Evolutionary conservation across 768 basidiomycete genomes (phyloP), one percentile per base, ranked within the genome.

Genomic region (Neoboletus brunneissimus): DNA sequence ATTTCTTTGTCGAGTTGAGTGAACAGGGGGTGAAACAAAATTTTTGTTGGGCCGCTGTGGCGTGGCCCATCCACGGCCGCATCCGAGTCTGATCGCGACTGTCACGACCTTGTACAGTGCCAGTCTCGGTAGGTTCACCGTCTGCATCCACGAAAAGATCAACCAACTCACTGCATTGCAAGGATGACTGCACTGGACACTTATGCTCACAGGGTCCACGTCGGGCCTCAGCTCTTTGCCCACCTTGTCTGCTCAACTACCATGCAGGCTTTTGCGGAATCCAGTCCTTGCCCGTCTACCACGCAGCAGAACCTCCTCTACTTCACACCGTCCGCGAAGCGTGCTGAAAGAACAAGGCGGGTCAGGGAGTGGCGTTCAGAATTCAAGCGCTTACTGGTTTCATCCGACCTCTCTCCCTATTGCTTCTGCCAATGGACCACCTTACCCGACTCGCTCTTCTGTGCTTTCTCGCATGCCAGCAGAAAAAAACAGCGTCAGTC

Each of bases 181-280:
- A 89, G 87, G 80, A 89, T 90, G 88, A 86, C 79, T 86, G 83
- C 77, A 78, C 63, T 65, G 75, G 60, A 65, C 59, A 84, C 88
- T 85, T 81, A 91, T 91, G 89, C 82, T 89, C 75, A 84, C 84
- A 84, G 87, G 82, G 83, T 87, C 86, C 82, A 85, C 82, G 79
- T 80, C 79, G 81, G 85, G 84, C 82, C 80, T 82, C 78, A 76
- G 72, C 77, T 72, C 75, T 60, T 71, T 73, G 68, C 69, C 67
- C 63, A 64, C 66, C 65, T 61, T 66, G 56, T 53, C 47, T 44
- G 57, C 62, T n/a, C 62, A 65, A 49, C 63, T 62, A 49, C 62
- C 65, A 72, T 76, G 73, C 70, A 67, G 66, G 44, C 58, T 61
- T 53, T 57, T 48, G 55, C 64, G 54, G 41, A 57, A 55, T 46